Evolutionary conservation across 352 stramenopile species (phyloP).

Genomic region (Globisporangium abappressorium): DNA sequence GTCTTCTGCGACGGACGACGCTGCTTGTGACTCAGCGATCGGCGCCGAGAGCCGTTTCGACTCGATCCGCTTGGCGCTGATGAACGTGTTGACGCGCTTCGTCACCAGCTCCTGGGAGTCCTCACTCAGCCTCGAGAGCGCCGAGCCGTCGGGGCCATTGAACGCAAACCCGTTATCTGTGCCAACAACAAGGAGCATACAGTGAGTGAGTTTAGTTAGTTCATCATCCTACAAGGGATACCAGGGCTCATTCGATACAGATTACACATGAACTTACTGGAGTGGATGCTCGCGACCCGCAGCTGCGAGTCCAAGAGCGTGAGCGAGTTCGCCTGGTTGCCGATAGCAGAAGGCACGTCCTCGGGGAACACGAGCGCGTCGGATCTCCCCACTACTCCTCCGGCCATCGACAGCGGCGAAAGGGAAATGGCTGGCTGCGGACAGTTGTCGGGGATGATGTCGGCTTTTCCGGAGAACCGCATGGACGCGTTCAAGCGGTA

Average conservation of each 20-base stretch:
- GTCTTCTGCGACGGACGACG: background rate
- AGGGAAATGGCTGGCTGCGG: background rate
- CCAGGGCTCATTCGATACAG: background rate
- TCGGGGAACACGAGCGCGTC: slow-evolving; percentile 15
- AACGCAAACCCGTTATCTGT: slow-evolving; percentile 34
- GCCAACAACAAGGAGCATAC: background rate
- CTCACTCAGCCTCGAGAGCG: background rate
- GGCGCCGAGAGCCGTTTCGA: background rate
- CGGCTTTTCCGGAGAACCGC: slow-evolving; percentile 16
- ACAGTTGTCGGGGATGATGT: slow-evolving; percentile 11
- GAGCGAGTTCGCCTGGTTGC: slow-evolving; percentile 8
- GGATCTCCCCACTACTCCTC: background rate
- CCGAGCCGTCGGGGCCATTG: slow-evolving; percentile 23
- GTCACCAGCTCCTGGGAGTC: slow-evolving; percentile 26
- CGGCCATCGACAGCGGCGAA: background rate
- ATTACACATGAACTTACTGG: slow-evolving; percentile 6
- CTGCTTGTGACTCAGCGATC: background rate
- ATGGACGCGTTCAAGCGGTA: slow-evolving; percentile 22
- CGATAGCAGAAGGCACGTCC: background rate
- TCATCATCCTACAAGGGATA: background rate
- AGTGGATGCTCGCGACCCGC: slow-evolving; percentile 10
- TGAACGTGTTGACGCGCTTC: slow-evolving; percentile 27
- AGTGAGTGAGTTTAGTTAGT: background rate
- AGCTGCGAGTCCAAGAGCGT: slow-evolving; percentile 10
- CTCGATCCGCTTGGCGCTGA: background rate